These are phyloP conservation scores for Annona cherimola DNA, from an alignment of 164 flowering plant genomes.

Conservation along the genomic window DNA sequence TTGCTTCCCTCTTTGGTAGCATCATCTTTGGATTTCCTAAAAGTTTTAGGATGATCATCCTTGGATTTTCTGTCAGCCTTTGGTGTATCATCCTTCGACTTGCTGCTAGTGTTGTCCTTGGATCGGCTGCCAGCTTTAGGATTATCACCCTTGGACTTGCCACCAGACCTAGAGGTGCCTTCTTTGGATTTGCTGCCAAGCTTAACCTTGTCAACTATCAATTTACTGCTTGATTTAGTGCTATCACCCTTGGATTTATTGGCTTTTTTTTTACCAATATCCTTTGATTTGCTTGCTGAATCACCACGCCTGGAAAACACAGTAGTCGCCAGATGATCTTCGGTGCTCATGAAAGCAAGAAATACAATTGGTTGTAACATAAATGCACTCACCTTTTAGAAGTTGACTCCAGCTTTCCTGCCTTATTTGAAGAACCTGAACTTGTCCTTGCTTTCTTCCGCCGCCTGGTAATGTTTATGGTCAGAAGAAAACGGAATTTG, in stretches of 20 bases:
- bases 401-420: slow-evolving; percentile 29
- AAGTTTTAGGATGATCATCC: slow-evolving; percentile 20
- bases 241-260: slow-evolving; percentile 42
- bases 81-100: slow-evolving; percentile 26
- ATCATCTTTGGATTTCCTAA: slow-evolving; percentile 25
- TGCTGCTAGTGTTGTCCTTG: slow-evolving; percentile 22
- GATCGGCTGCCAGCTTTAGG: slow-evolving; percentile 22
- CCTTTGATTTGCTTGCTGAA: slow-evolving; percentile 52
- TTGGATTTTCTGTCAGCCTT: slow-evolving; percentile 31
- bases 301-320: slow-evolving; percentile 22
- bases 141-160: slow-evolving; percentile 31
- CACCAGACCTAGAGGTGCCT: slow-evolving; percentile 17
- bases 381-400: slow-evolving; percentile 41
- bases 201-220: slow-evolving; percentile 19
- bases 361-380: not conserved
- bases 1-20: slow-evolving; percentile 20
- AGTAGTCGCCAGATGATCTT: not conserved
- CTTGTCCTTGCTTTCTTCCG: slow-evolving; percentile 41
- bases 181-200: slow-evolving; percentile 27
- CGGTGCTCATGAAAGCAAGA: not conserved
- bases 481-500: not conserved
- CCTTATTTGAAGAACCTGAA: slow-evolving; percentile 30
- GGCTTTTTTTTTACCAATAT: slow-evolving; percentile 32
- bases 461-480: slow-evolving; percentile 29
- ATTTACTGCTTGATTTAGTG: slow-evolving; percentile 31